Conservation (phyloP, 2,329 filamentous ascomycete species). For the Apiospora kogelbergensis region DNA sequence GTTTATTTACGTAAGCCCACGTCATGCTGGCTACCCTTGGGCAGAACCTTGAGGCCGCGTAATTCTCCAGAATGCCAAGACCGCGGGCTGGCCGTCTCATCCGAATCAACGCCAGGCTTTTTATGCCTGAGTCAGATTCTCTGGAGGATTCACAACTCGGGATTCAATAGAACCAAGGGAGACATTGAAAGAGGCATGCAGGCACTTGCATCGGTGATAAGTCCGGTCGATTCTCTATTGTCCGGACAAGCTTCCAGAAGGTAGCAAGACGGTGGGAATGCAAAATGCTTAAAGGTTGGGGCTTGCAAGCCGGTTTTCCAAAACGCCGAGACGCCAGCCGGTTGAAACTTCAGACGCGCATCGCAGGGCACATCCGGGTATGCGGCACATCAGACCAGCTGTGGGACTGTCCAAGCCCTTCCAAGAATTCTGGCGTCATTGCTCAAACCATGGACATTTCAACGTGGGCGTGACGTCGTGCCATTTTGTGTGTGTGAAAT, state of each 20-base stretch:
- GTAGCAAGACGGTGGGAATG: background rate
- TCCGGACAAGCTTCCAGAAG: background rate
- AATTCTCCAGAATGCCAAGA: background rate
- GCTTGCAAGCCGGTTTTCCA: background rate
- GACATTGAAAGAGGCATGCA: too few species aligned
- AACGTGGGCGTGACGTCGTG: background rate
- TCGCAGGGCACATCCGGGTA: background rate
- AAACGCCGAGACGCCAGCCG: background rate
- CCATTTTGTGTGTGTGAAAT: background rate
- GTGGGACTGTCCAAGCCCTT: background rate
- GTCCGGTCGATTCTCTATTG: too few species aligned
- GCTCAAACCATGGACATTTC: background rate
- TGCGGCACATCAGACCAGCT: background rate
- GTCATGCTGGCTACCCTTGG: background rate
- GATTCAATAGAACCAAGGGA: background rate
- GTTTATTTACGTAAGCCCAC: background rate
- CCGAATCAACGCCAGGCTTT: background rate
- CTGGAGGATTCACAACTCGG: background rate
- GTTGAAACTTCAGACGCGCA: background rate
- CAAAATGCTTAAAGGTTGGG: background rate
- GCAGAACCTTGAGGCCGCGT: background rate
- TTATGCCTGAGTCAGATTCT: background rate
- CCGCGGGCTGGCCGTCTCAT: background rate
- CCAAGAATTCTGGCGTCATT: background rate
- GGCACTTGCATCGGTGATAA: too few species aligned